phyloP scores from a whole-genome alignment of 345 rosid genomes.

The Kernera saxatilis region DNA sequence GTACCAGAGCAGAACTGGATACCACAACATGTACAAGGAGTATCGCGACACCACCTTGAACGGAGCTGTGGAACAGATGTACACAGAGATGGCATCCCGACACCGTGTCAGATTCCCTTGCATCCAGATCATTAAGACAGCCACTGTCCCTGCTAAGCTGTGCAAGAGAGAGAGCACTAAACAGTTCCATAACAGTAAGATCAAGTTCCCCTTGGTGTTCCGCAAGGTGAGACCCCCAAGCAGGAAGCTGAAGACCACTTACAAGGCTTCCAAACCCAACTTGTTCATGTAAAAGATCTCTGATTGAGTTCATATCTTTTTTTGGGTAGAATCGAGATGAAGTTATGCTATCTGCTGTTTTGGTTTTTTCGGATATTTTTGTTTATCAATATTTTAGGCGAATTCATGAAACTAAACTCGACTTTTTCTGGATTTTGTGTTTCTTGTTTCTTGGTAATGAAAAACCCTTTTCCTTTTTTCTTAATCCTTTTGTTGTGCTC shows the following conservation, averaged over 20 bases:
- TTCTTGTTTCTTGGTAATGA: neutral
- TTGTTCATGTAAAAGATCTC: slow-evolving; percentile 44
- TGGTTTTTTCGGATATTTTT: neutral
- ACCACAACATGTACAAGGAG: slow-evolving; percentile 74
- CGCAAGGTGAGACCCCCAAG: slow-evolving; percentile 62
- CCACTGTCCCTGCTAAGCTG: slow-evolving; percentile 50
- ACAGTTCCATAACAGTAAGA: slow-evolving; percentile 62
- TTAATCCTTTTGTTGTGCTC: neutral
- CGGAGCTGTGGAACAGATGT: slow-evolving; percentile 68
- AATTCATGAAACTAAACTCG: neutral
- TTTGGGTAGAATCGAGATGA: slow-evolving; percentile 7
- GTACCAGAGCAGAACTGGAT: slow-evolving; percentile 58
- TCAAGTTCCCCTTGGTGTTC: slow-evolving; percentile 62
- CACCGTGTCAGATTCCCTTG: slow-evolving; percentile 68
- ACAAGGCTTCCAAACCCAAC: slow-evolving; percentile 72
- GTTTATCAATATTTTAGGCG: slow-evolving; percentile 6
- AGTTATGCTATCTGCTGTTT: slow-evolving; percentile 9
- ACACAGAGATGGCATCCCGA: slow-evolving; percentile 67
- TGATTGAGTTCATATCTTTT: neutral
- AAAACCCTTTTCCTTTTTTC: neutral
- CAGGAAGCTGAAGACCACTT: slow-evolving; percentile 69
- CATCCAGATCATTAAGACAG: slow-evolving; percentile 65
- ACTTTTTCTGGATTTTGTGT: slow-evolving; percentile 9
- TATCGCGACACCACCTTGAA: slow-evolving; percentile 55
- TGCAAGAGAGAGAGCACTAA: slow-evolving; percentile 72